These are phyloP conservation scores for Euptelea pleiosperma DNA, from an alignment of 164 flowering plant species.

Conservation along the genomic window DNA sequence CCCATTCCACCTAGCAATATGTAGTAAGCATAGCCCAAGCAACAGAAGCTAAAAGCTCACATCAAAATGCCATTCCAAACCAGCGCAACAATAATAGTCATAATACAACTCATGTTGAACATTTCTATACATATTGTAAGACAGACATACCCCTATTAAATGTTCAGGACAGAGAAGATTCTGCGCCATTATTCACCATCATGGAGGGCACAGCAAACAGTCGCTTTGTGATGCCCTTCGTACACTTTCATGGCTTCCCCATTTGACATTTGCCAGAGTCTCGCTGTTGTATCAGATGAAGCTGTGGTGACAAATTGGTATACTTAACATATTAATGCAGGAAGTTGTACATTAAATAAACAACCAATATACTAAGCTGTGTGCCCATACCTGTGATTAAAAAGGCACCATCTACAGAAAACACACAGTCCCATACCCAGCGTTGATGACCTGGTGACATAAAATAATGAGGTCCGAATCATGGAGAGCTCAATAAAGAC, in stretches of 20 bases:
- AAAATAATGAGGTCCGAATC: neutral
- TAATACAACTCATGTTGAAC: too few relatives aligned
- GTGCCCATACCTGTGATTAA: constrained; percentile 74
- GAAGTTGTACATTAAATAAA: too few relatives aligned
- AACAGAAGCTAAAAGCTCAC: too few relatives aligned
- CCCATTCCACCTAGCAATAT: too few relatives aligned
- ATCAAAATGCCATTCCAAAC: too few relatives aligned
- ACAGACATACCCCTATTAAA: neutral
- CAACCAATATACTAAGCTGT: neutral
- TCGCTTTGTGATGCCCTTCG: constrained; percentile 92
- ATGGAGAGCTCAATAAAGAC: neutral
- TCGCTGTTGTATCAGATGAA: constrained; percentile 86
- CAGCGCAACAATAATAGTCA: too few relatives aligned
- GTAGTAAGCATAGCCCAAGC: too few relatives aligned
- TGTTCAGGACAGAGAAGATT: constrained; percentile 41
- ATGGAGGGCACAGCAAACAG: constrained; percentile 88
- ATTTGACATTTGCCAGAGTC: constrained; percentile 70
- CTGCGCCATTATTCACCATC: constrained; percentile 93
- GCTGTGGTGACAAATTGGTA: constrained; percentile 39
- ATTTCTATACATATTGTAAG: neutral
- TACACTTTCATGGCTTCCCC: constrained; percentile 68
- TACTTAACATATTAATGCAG: too few relatives aligned
- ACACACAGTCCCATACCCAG: constrained; percentile 99
- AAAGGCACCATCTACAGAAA: constrained; percentile 97
- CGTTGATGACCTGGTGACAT: constrained; percentile 71